Evolutionary conservation across 495 filamentous ascomycete species (phyloP).

Genomic region (Xylaria grammica): DNA sequence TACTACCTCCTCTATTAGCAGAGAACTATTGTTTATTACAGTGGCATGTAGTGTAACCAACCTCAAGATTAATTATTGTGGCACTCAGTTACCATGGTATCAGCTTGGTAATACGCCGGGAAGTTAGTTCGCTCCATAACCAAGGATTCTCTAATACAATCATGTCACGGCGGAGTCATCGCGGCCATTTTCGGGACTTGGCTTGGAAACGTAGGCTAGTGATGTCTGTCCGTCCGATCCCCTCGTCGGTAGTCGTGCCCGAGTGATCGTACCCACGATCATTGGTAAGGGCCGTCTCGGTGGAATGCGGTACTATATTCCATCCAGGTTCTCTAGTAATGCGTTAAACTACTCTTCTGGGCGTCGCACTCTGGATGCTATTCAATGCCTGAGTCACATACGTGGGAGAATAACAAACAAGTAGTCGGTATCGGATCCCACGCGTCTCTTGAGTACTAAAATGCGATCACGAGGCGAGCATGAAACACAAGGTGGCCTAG

Average conservation of each 20-base stretch:
- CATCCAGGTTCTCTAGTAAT: too few species aligned
- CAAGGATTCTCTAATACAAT: not conserved
- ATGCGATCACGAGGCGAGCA: not conserved
- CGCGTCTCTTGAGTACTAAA: not conserved
- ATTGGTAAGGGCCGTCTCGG: too few species aligned
- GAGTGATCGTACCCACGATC: too few species aligned
- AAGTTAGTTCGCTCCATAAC: not conserved
- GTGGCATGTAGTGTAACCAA: not conserved
- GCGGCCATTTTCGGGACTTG: not conserved
- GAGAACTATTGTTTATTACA: not conserved
- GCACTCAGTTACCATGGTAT: not conserved
- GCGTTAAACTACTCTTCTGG: too few species aligned
- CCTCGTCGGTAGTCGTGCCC: too few species aligned
- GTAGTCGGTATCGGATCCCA: too few species aligned
- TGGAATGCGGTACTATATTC: too few species aligned
- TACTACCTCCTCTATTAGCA: not conserved
- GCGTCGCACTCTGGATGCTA: too few species aligned
- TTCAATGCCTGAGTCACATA: not conserved
- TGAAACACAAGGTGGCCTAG: not conserved
- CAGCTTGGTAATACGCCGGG: not conserved
- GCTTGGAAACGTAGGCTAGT: too few species aligned
- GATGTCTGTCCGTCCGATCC: too few species aligned
- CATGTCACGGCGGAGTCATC: not conserved
- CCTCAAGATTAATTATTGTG: not conserved
- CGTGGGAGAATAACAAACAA: not conserved